Percentiles rank a stretch among this genome's conserved stretches.
Conservation (phyloP, 331 rosid genomes). For the Saraca asoca region DNA sequence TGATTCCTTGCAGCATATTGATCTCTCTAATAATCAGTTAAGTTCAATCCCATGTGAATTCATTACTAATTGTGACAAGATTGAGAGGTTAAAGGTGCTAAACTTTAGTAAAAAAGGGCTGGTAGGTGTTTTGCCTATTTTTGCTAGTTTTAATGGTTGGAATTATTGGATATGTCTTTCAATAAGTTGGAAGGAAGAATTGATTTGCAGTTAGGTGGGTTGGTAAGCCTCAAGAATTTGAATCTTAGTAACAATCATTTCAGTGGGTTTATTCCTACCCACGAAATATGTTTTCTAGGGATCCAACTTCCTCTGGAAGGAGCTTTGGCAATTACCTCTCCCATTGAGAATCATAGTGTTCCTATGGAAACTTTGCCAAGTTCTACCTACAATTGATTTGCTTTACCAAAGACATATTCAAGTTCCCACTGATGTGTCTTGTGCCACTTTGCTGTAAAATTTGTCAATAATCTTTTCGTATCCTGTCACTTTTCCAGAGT, state of each 20-base stretch:
- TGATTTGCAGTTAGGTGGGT: slow-evolving; percentile 43
- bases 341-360: too few species aligned
- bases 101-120: slow-evolving; percentile 61
- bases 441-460: too few species aligned
- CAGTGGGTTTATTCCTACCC: slow-evolving; percentile 46
- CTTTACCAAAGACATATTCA: too few species aligned
- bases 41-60: slow-evolving; percentile 51
- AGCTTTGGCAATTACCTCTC: too few species aligned
- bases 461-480: too few species aligned
- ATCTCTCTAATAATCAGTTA: slow-evolving; percentile 49
- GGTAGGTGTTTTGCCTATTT: slow-evolving; percentile 48
- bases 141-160: slow-evolving; percentile 62
- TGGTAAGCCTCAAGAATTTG: slow-evolving; percentile 52
- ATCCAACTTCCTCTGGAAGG: too few species aligned
- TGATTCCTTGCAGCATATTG: slow-evolving; percentile 57
- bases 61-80: slow-evolving; percentile 57
- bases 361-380: too few species aligned
- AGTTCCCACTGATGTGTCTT: too few species aligned
- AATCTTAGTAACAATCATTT: slow-evolving; percentile 42
- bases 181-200: slow-evolving; percentile 32
- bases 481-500: too few species aligned
- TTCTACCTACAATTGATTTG: too few species aligned
- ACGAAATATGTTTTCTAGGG: too few species aligned
- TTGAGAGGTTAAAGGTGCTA: slow-evolving; percentile 43
- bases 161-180: slow-evolving; percentile 63